Conservation (phyloP, 2,329 filamentous ascomycete species). For the Monilinia polystroma region DNA sequence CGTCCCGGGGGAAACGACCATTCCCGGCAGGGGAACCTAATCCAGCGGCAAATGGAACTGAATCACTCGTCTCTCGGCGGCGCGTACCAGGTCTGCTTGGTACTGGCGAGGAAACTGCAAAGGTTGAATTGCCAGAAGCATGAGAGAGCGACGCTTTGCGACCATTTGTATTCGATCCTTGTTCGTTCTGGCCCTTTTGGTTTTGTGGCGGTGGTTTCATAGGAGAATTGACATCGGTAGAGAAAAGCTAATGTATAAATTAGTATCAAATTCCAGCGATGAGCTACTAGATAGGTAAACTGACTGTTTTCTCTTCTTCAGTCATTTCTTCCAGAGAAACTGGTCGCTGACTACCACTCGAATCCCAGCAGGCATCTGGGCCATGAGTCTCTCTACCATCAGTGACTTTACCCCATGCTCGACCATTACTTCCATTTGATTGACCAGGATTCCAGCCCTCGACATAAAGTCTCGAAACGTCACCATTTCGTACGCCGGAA, state of each 20-base stretch:
- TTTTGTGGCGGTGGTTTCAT: slow-evolving; percentile 78
- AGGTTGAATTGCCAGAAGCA: slow-evolving; percentile 58
- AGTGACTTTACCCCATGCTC: slow-evolving; percentile 73
- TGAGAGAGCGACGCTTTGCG: slow-evolving; percentile 81
- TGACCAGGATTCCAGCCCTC: slow-evolving; percentile 77
- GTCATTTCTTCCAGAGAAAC: slow-evolving; percentile 71
- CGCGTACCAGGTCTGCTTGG: slow-evolving; percentile 70
- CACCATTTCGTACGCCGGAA: slow-evolving; percentile 50
- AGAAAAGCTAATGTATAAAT: slow-evolving; percentile 62
- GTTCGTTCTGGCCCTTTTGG: slow-evolving; percentile 55
- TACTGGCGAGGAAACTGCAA: slow-evolving; percentile 71
- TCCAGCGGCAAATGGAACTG: slow-evolving; percentile 52
- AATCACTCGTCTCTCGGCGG: slow-evolving; percentile 77
- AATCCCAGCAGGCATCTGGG: slow-evolving; percentile 91
- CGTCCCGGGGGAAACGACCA: slow-evolving; percentile 62
- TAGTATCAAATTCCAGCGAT: slow-evolving; percentile 25
- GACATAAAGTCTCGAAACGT: slow-evolving; percentile 67
- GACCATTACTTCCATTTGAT: slow-evolving; percentile 59
- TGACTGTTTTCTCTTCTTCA: slow-evolving; percentile 58
- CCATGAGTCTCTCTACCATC: slow-evolving; percentile 77
- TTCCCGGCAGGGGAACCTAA: slow-evolving; percentile 61
- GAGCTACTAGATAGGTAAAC: slow-evolving; percentile 35
- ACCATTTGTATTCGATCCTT: slow-evolving; percentile 58
- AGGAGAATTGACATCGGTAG: slow-evolving; percentile 86
- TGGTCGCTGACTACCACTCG: slow-evolving; percentile 65